Conservation (phyloP, 768 basidiomycete genomes). For the Stropharia rugosoannulata region DNA sequence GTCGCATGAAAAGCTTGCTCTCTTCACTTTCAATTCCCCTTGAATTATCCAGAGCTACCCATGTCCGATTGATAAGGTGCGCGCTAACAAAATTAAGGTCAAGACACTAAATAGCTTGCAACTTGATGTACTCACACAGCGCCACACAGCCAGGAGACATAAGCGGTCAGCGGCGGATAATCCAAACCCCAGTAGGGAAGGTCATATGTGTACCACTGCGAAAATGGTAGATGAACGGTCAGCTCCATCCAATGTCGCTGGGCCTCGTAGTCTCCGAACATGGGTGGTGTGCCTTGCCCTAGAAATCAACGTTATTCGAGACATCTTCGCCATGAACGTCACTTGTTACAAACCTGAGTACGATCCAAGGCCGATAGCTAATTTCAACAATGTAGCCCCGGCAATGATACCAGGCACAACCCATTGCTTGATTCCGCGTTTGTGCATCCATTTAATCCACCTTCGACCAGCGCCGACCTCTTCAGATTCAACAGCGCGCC, state of each 20-base stretch:
- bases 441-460: conserved; percentile 84
- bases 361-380: conserved; percentile 68
- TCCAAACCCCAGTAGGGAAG: conserved; percentile 93
- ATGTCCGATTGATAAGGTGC: conserved; percentile 45
- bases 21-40: conserved; percentile 68
- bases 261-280: conserved; percentile 93
- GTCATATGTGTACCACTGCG: conserved; percentile 87
- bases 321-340: neutral
- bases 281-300: conserved; percentile 74
- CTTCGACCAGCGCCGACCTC: conserved; percentile 48
- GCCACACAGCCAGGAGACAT: conserved; percentile 83
- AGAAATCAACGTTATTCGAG: conserved; percentile 5
- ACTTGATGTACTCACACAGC: conserved; percentile 50
- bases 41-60: conserved; percentile 72
- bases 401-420: conserved; percentile 57
- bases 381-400: conserved; percentile 58
- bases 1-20: conserved; percentile 79
- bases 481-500: conserved; percentile 21
- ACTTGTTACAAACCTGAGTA: conserved; percentile 68
- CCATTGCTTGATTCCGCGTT: conserved; percentile 55
- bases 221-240: conserved; percentile 71
- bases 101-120: neutral
- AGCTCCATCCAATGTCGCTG: conserved; percentile 97
- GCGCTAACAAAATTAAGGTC: conserved; percentile 22
- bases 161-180: conserved; percentile 93